These are phyloP conservation scores for Hordeum pubiflorum DNA, from an alignment of 202 grass and related monocot genomes.

Conservation along the genomic window DNA sequence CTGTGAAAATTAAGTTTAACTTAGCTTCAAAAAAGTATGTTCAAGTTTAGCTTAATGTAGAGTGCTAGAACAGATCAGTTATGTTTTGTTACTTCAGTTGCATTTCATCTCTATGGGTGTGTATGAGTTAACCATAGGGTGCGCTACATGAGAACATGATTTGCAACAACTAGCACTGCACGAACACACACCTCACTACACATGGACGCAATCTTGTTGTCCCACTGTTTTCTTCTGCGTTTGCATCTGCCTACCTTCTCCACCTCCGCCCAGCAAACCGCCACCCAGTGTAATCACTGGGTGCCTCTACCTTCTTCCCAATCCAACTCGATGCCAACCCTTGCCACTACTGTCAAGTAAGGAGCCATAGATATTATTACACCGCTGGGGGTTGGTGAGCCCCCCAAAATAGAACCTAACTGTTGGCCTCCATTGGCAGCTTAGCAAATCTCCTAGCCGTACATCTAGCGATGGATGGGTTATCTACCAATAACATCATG, in stretches of 20 bases:
- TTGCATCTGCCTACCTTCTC: neutral
- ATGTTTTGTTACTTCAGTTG: neutral
- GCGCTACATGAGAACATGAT: neutral
- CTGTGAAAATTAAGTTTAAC: neutral
- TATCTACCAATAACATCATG: neutral
- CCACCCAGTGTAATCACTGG: neutral
- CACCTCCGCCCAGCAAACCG: neutral
- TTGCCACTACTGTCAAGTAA: neutral
- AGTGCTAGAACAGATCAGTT: neutral
- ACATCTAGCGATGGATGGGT: neutral
- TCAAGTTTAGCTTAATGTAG: neutral
- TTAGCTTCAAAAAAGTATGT: neutral
- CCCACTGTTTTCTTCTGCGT: neutral
- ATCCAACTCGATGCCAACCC: neutral
- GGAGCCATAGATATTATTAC: neutral
- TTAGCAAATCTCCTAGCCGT: neutral
- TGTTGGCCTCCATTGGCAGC: neutral
- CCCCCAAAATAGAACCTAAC: neutral
- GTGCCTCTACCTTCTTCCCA: neutral
- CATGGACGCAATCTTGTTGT: neutral
- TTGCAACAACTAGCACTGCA: neutral
- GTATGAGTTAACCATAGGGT: neutral
- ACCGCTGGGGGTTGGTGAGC: no score
- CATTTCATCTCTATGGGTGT: conserved; percentile 1
- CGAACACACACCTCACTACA: neutral